Evolutionary conservation across 2,329 filamentous ascomycete species (phyloP).

Genomic region (Fusarium luffae): DNA sequence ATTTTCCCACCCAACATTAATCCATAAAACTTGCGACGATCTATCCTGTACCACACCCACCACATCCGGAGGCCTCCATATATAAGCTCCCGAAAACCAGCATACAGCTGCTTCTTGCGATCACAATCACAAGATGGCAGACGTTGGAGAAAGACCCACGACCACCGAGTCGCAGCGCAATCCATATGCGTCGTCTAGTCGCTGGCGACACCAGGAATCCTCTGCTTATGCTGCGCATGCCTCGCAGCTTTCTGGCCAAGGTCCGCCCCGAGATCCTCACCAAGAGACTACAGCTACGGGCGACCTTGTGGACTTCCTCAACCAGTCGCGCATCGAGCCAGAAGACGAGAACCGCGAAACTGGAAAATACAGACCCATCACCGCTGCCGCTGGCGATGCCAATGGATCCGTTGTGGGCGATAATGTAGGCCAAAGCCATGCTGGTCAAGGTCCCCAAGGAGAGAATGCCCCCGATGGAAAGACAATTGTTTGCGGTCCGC

Average conservation of each 20-base stretch:
- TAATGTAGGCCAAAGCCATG: constrained; percentile 47
- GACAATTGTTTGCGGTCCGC: constrained; percentile 76
- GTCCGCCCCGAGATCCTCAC: constrained; percentile 46
- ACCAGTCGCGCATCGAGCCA: constrained; percentile 63
- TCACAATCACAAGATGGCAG: constrained; percentile 37
- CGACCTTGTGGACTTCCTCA: constrained; percentile 68
- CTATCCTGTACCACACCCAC: constrained; percentile 7
- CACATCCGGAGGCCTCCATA: constrained; percentile 30
- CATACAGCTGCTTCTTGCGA: background rate
- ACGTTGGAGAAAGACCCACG: constrained; percentile 34
- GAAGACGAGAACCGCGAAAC: constrained; percentile 46
- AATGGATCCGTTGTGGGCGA: constrained; percentile 17
- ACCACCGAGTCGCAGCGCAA: constrained; percentile 55
- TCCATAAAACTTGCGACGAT: constrained; percentile 27
- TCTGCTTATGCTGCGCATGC: constrained; percentile 64
- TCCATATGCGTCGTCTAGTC: constrained; percentile 66
- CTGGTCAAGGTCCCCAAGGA: constrained; percentile 14
- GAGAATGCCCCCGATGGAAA: constrained; percentile 56
- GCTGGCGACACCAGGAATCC: constrained; percentile 74
- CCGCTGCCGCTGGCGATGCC: constrained; percentile 53
- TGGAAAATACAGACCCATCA: constrained; percentile 60
- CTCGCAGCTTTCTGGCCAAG: constrained; percentile 44
- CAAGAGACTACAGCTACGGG: constrained; percentile 56
- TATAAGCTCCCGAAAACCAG: background rate
- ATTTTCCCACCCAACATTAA: constrained; percentile 14